phyloP scores from a whole-genome alignment of 805 yeast genomes.

The Cyberlindnera maritima region DNA sequence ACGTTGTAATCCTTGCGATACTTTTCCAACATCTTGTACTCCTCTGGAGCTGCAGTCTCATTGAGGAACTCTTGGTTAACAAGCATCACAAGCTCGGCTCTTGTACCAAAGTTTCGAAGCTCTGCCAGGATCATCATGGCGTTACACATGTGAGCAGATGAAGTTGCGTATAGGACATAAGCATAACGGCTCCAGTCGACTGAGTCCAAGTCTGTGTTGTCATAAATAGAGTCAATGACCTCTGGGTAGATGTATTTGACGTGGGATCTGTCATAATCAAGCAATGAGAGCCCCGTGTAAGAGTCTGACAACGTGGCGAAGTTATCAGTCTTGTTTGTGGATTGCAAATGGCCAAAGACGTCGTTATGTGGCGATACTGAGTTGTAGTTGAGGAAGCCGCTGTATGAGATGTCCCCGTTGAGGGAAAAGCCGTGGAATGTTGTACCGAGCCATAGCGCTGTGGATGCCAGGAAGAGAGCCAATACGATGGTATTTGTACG shows the following conservation, averaged over 20 bases:
- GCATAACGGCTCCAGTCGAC: constrained; percentile 47
- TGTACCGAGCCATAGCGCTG: no score
- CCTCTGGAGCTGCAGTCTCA: constrained; percentile 17
- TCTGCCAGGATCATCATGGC: constrained; percentile 46
- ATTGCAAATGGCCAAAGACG: constrained; percentile 5
- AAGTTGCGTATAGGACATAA: constrained; percentile 61
- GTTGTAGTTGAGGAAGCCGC: constrained; percentile 1
- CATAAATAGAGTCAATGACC: constrained; percentile 22
- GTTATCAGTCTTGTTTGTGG: neutral
- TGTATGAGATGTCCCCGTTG: constrained; percentile 1
- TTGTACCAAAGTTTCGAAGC: constrained; percentile 36
- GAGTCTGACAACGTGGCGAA: neutral
- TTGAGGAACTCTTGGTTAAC: constrained; percentile 31
- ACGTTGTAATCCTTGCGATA: constrained; percentile 16
- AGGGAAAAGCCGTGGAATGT: neutral
- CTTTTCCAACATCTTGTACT: constrained; percentile 9
- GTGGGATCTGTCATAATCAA: constrained; percentile 24
- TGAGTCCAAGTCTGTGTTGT: constrained; percentile 14
- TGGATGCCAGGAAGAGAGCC: no score
- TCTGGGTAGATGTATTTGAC: constrained; percentile 26
- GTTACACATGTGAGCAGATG: constrained; percentile 46
- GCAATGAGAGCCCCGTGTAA: neutral
- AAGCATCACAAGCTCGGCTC: constrained; percentile 47
- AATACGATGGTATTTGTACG: no score
- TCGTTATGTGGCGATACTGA: neutral